Evolutionary conservation across 768 basidiomycete genomes (phyloP).

Genomic region (Filobasidium wieringae): DNA sequence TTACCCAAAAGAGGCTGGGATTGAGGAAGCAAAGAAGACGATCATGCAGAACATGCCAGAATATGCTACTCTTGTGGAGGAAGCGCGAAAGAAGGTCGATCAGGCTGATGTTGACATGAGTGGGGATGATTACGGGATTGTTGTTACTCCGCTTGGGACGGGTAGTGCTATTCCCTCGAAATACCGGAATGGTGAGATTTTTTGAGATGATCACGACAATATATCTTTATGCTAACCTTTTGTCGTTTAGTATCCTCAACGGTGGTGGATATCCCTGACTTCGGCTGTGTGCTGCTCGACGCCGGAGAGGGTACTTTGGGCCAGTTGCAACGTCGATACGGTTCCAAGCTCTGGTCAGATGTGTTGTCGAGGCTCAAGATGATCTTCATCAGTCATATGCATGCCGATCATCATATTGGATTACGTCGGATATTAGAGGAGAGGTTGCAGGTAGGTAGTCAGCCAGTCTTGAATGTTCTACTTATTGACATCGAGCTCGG

Average conservation of each 20-base stretch:
- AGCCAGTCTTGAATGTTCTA: not conserved
- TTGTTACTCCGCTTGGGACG: slow-evolving; percentile 70
- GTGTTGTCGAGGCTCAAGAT: not conserved
- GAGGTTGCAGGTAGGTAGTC: slow-evolving; percentile 53
- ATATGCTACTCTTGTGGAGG: slow-evolving; percentile 42
- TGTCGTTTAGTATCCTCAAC: slow-evolving; percentile 49
- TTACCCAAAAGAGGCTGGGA: slow-evolving; percentile 16
- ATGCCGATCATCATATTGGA: slow-evolving; percentile 86
- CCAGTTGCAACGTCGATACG: slow-evolving; percentile 68
- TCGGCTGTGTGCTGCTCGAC: slow-evolving; percentile 70
- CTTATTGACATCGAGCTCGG: not conserved
- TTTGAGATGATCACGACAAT: no score
- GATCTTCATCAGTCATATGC: slow-evolving; percentile 69
- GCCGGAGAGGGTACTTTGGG: slow-evolving; percentile 88
- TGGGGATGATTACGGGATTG: slow-evolving; percentile 39
- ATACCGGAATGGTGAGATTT: slow-evolving; percentile 65
- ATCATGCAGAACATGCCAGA: slow-evolving; percentile 28
- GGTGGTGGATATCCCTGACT: slow-evolving; percentile 58
- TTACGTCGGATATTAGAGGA: slow-evolving; percentile 59
- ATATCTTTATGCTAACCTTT: not conserved
- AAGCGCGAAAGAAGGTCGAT: slow-evolving; percentile 24
- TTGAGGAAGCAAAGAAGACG: slow-evolving; percentile 41
- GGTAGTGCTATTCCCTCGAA: slow-evolving; percentile 74
- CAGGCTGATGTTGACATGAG: not conserved
- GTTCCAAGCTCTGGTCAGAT: slow-evolving; percentile 29